Evolutionary conservation across 495 filamentous ascomycete genomes (phyloP).

Genomic region (Xylaria nigripes): DNA sequence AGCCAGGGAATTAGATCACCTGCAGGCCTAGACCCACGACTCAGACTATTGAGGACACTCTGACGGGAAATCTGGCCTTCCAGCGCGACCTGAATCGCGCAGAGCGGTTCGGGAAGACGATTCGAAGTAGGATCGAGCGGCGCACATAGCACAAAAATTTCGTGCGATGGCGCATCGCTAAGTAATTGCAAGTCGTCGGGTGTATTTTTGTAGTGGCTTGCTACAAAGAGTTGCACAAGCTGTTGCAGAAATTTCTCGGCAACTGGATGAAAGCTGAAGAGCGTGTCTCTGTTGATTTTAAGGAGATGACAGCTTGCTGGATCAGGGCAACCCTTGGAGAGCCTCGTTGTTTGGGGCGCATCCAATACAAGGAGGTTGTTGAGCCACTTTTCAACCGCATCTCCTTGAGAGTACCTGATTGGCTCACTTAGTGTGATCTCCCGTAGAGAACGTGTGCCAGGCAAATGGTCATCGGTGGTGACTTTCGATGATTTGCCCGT

Average conservation of each 20-base stretch:
- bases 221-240: slow-evolving; percentile 97
- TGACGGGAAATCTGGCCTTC: slow-evolving; percentile 92
- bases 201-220: slow-evolving; percentile 95
- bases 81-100: slow-evolving; percentile 88
- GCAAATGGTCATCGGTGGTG: slow-evolving; percentile 44
- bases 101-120: slow-evolving; percentile 84
- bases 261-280: slow-evolving; percentile 96
- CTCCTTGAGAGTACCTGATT: slow-evolving; percentile 87
- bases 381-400: slow-evolving; percentile 91
- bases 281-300: slow-evolving; percentile 89
- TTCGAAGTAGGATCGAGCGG: slow-evolving; percentile 70
- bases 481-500: slow-evolving; percentile 60
- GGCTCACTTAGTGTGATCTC: slow-evolving; percentile 91
- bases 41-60: slow-evolving; percentile 81
- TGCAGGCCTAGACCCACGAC: slow-evolving; percentile 79
- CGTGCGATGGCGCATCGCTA: slow-evolving; percentile 94
- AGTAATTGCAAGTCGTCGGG: slow-evolving; percentile 97
- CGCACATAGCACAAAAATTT: slow-evolving; percentile 89
- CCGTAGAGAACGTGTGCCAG: slow-evolving; percentile 68
- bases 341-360: slow-evolving; percentile 66
- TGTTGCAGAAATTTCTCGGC: slow-evolving; percentile 95
- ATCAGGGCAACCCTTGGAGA: slow-evolving; percentile 71
- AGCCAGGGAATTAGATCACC: slow-evolving; percentile 98
- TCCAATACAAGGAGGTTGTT: slow-evolving; percentile 92
- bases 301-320: slow-evolving; percentile 84